Evolutionary conservation across 1,139 yeast species (phyloP).

Genomic region (Petasospora fabianii): DNA sequence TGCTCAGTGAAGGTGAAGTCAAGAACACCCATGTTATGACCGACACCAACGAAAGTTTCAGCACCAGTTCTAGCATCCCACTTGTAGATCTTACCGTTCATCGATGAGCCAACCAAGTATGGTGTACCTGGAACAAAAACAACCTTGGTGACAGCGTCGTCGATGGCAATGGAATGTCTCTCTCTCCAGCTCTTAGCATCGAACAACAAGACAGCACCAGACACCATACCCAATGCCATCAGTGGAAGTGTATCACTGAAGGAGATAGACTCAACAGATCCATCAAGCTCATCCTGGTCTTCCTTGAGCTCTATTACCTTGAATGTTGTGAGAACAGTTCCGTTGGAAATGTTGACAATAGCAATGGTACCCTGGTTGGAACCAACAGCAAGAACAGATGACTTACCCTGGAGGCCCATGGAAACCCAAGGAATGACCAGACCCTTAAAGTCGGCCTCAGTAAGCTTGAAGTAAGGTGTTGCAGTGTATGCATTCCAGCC

Average conservation of each 20-base stretch:
- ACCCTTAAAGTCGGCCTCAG: conserved; percentile 63
- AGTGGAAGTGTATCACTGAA: conserved; percentile 71
- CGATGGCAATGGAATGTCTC: conserved; percentile 64
- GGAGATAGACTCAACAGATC: conserved; percentile 79
- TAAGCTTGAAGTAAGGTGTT: conserved; percentile 58
- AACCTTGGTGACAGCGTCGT: conserved; percentile 82
- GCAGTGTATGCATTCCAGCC: conserved; percentile 89
- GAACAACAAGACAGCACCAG: conserved; percentile 78
- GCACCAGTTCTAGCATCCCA: conserved; percentile 89
- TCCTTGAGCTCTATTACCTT: conserved; percentile 61
- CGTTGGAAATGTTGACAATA: conserved; percentile 69
- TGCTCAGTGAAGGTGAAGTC: conserved; percentile 68
- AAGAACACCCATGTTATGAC: conserved; percentile 91
- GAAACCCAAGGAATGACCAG: conserved; percentile 88
- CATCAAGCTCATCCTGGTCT: conserved; percentile 64
- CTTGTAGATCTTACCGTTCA: conserved; percentile 81
- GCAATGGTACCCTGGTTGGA: conserved; percentile 84
- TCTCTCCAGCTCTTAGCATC: conserved; percentile 86
- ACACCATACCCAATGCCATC: conserved; percentile 84
- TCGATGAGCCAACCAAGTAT: conserved; percentile 63
- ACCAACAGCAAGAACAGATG: conserved; percentile 61
- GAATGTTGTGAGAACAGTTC: conserved; percentile 59
- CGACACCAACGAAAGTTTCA: conserved; percentile 72
- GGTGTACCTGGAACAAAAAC: conserved; percentile 59
- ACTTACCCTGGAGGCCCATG: conserved; percentile 40